phyloP scores from a whole-genome alignment of 2,329 filamentous ascomycete genomes.

The Clonostachys solani region DNA sequence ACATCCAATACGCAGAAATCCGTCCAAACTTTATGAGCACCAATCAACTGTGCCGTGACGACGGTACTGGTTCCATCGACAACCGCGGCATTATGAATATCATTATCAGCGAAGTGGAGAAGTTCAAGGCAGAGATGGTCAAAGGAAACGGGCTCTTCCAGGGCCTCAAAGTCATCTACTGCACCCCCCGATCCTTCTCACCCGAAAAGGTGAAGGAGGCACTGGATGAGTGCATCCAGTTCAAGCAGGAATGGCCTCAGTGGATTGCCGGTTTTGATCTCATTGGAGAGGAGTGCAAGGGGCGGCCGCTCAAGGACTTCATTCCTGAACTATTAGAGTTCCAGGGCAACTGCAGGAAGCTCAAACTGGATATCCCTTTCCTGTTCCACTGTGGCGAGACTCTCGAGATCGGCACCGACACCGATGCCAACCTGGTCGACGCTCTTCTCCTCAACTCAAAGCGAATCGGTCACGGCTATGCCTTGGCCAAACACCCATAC shows the following conservation, averaged over 20 bases:
- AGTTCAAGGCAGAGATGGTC: conserved; percentile 33
- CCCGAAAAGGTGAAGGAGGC: conserved; percentile 41
- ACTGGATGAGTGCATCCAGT: conserved; percentile 55
- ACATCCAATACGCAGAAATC: conserved; percentile 69
- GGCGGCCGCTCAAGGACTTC: conserved; percentile 53
- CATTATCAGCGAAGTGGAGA: conserved; percentile 48
- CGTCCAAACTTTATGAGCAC: conserved; percentile 63
- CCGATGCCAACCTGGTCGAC: conserved; percentile 66
- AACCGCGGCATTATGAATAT: conserved; percentile 58
- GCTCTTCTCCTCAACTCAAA: conserved; percentile 61
- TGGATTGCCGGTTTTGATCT: conserved; percentile 69
- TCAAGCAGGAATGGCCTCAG: conserved; percentile 51
- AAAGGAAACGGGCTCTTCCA: conserved; percentile 33
- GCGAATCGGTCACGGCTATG: conserved; percentile 72
- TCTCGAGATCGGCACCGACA: conserved; percentile 58
- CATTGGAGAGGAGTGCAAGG: conserved; percentile 62
- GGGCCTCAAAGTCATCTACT: conserved; percentile 67
- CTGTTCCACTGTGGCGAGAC: conserved; percentile 77
- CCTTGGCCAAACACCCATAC: conserved; percentile 60
- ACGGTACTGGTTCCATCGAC: conserved; percentile 45
- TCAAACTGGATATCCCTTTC: conserved; percentile 59
- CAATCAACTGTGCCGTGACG: conserved; percentile 57
- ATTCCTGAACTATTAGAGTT: conserved; percentile 53
- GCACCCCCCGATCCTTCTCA: conserved; percentile 59
- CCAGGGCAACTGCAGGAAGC: conserved; percentile 39